A percentile compares a stretch with the other conserved stretches of the same genome.
phyloP scores from a whole-genome alignment of 352 stramenopile species.

The Aphanomyces stellatus region DNA sequence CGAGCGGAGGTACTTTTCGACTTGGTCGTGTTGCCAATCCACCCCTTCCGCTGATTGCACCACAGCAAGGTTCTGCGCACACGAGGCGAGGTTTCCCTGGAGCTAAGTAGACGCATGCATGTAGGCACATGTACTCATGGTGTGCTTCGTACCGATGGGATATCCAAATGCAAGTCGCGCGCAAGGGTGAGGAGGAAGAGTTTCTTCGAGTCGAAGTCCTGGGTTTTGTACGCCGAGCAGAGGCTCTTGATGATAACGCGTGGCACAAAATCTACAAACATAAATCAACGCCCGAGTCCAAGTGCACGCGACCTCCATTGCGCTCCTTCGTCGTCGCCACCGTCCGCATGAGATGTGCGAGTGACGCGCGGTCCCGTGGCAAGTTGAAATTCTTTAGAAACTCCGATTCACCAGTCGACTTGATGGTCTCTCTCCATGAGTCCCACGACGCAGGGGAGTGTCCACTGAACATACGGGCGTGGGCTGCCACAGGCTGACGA shows the following conservation, averaged over 20 bases:
- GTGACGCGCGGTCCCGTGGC: constrained; percentile 4
- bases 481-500: neutral
- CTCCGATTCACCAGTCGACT: constrained; percentile 6
- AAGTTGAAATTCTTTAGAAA: constrained; percentile 12
- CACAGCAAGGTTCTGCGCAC: constrained; percentile 42
- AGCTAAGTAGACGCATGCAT: constrained; percentile 23
- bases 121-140: neutral
- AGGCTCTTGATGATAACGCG: constrained; percentile 58
- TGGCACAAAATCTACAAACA: constrained; percentile 62
- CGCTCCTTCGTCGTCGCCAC: constrained; percentile 19
- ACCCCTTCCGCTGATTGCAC: constrained; percentile 34
- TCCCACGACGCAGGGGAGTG: neutral
- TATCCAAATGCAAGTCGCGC: constrained; percentile 62
- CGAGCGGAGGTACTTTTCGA: constrained; percentile 68
- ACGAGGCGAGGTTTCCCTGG: constrained; percentile 44
- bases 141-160: constrained; percentile 26
- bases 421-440: constrained; percentile 6
- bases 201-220: constrained; percentile 74
- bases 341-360: constrained; percentile 18
- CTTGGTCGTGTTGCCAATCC: constrained; percentile 58
- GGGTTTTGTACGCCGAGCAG: constrained; percentile 47
- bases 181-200: constrained; percentile 71
- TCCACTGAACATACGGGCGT: neutral
- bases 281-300: neutral
- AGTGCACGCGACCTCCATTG: constrained; percentile 5